Conservation (phyloP, 805 yeast species). For the Sugiyamaella floridensis region DNA sequence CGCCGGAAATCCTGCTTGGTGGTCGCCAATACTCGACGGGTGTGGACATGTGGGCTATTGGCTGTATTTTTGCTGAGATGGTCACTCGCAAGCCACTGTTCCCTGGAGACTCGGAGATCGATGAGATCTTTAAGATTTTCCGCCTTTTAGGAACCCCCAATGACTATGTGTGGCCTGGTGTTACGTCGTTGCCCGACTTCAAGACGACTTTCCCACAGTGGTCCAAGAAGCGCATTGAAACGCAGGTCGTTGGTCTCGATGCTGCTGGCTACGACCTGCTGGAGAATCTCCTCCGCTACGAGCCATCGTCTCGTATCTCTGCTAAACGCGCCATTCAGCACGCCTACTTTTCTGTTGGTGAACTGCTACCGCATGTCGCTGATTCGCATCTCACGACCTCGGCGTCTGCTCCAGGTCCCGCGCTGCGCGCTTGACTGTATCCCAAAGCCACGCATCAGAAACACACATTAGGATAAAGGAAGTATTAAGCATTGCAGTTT, state of each 20-base stretch:
- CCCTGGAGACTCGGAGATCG: slow-evolving; percentile 97
- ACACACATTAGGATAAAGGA: not conserved
- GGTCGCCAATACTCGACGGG: slow-evolving; percentile 97
- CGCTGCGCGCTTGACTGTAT: not conserved
- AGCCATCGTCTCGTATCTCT: slow-evolving; percentile 87
- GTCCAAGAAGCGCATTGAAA: slow-evolving; percentile 62
- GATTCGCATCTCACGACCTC: not conserved
- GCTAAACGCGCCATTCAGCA: slow-evolving; percentile 90
- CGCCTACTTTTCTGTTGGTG: slow-evolving; percentile 53
- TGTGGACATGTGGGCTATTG: slow-evolving; percentile 98
- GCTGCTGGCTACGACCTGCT: slow-evolving; percentile 77
- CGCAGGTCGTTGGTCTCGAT: slow-evolving; percentile 72
- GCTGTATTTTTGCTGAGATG: slow-evolving; percentile 98
- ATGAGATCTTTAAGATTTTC: slow-evolving; percentile 90
- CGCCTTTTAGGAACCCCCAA: slow-evolving; percentile 90
- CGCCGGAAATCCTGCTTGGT: slow-evolving; percentile 92
- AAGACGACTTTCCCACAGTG: slow-evolving; percentile 91
- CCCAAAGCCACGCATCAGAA: not conserved
- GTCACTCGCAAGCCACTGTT: slow-evolving; percentile 89
- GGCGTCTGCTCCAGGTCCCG: not conserved
- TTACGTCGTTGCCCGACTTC: slow-evolving; percentile 82
- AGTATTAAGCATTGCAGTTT: not conserved
- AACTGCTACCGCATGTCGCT: not conserved
- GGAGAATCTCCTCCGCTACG: slow-evolving; percentile 70
- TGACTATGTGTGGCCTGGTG: slow-evolving; percentile 93